Evolutionary conservation across 805 yeast species (phyloP).

Genomic region (Saturnispora gosingensis): DNA sequence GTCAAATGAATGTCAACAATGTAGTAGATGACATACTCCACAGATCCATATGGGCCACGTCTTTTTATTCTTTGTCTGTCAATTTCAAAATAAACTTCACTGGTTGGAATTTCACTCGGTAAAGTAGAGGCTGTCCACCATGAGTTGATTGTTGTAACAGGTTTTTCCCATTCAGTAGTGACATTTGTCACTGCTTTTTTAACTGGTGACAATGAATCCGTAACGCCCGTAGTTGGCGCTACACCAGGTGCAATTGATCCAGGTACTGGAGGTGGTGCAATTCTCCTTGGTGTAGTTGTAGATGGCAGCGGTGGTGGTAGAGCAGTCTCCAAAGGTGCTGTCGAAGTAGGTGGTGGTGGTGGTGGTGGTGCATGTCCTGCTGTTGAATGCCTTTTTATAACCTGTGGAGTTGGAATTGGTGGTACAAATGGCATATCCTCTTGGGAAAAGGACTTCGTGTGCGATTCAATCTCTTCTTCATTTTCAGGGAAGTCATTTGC

Average conservation of each 20-base stretch:
- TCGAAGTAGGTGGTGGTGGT: conserved; percentile 14
- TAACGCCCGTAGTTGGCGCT: neutral
- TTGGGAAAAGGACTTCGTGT: neutral
- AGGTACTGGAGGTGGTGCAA: conserved; percentile 6
- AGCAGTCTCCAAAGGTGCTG: neutral
- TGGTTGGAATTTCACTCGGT: conserved; percentile 42
- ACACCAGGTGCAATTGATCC: neutral
- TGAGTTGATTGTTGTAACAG: conserved; percentile 16
- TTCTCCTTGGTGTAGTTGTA: conserved; percentile 9
- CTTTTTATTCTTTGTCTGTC: conserved; percentile 49
- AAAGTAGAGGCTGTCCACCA: conserved; percentile 66
- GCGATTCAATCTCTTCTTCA: neutral
- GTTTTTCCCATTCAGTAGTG: neutral
- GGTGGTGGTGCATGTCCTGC: conserved; percentile 10
- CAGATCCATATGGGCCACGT: conserved; percentile 40
- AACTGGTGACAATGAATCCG: neutral
- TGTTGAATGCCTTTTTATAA: conserved; percentile 1
- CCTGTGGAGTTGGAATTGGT: conserved; percentile 4
- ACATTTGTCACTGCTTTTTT: neutral
- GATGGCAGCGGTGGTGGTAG: conserved; percentile 16
- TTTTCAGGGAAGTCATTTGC: neutral
- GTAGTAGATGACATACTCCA: conserved; percentile 55
- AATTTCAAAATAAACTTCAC: conserved; percentile 52
- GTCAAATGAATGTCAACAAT: conserved; percentile 66
- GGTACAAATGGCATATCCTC: neutral